Evolutionary conservation across 306 rosid genomes (phyloP), one percentile per base, ranked within the genome.

Genomic region (Pyrus bretschneideri): DNA sequence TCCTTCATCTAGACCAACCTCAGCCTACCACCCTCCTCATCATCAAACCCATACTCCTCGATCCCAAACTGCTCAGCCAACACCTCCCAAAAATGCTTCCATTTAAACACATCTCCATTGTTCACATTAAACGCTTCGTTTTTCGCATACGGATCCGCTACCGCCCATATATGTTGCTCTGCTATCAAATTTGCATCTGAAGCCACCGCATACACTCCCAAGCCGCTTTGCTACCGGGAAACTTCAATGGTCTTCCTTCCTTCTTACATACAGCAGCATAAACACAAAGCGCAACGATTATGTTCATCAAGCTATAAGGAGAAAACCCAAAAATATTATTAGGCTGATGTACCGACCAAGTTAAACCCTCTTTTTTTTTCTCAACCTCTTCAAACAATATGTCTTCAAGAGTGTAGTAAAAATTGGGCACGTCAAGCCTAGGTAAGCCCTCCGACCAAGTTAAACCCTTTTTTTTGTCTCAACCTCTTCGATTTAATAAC

Each of bases 181-280:
- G 93, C 96, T 4, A 90, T 80, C 86, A 90, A 73, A 87, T 90
- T 91, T 0, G 90, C 91, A 77, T 91, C 96, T 6, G 93, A 85
- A 42, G 70, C 86, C 57, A 15, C 65, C 4, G 74, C 17, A 44
- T 79, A 91, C 70, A n/a, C 46, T 88, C 91, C 93, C 93, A 88
- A 6, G 80, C 84, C 17, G 3, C 79, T 44, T 66, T 83, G 0
- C 73, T 72, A 1, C 93, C 91, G 0, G 96, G 96, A 67, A 91
- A 91, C 51, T 54, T 81, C 84, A 91, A 79, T 3, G 89, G 86
- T 40, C 52, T 25, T 3, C 85, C 52, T 25, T 3, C 85, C 62
- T 88, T 90, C 79, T 88, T 91, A 77, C 93, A 91, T 66, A 91
- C 73, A 4, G 96, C 78, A 9, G 93, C 96, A 68, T 90, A 88